phyloP scores from a whole-genome alignment of 441 rosid species.

The Caryocar brasiliense region DNA sequence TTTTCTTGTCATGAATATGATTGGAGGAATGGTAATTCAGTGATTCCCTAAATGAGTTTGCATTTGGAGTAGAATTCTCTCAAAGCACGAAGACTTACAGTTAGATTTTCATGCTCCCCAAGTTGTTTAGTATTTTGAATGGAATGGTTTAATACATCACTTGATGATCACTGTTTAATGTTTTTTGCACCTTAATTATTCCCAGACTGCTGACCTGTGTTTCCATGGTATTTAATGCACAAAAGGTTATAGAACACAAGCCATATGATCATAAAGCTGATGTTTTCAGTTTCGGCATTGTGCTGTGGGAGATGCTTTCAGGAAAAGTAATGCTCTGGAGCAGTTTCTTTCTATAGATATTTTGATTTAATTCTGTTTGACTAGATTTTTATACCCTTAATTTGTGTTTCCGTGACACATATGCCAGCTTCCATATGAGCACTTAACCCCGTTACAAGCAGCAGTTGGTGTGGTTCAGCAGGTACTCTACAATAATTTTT shows the following conservation, averaged over 20 bases:
- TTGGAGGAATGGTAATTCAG: too few species aligned
- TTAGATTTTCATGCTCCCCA: too few species aligned
- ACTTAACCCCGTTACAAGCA: conserved; percentile 58
- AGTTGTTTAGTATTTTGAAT: too few species aligned
- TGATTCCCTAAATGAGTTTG: too few species aligned
- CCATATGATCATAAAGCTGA: conserved; percentile 61
- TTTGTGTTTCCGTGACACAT: conserved; percentile 3
- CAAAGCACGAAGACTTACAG: too few species aligned
- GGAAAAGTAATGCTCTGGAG: conserved; percentile 39
- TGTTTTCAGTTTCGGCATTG: conserved; percentile 57
- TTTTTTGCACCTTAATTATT: conserved; percentile 8
- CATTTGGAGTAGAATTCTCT: too few species aligned
- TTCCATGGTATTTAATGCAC: conserved; percentile 17
- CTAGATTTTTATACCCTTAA: too few species aligned
- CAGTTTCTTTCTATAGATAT: background rate
- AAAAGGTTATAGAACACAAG: conserved; percentile 63
- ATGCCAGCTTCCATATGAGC: conserved; percentile 52
- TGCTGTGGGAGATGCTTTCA: conserved; percentile 66
- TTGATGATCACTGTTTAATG: background rate
- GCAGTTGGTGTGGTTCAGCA: conserved; percentile 59
- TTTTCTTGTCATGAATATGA: too few species aligned
- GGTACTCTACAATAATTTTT: conserved; percentile 22
- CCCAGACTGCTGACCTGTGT: conserved; percentile 14
- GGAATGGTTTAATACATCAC: background rate
- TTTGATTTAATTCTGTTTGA: background rate